These are phyloP conservation scores for Aspergillus glaucus DNA, from an alignment of 2,329 filamentous ascomycete species.

Conservation along the genomic window DNA sequence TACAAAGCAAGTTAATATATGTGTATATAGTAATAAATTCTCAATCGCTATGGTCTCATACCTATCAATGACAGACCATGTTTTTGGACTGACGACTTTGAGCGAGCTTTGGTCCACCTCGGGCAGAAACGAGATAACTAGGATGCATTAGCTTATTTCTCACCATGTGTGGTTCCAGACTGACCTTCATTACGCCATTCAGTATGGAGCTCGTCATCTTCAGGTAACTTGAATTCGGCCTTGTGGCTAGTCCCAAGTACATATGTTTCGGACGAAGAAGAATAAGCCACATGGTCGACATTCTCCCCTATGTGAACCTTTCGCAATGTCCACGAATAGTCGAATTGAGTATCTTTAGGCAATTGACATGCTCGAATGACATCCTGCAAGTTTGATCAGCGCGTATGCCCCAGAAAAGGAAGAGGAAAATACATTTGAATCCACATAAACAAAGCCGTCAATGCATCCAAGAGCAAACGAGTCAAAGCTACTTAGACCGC, in stretches of 20 bases:
- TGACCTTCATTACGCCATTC: constrained; percentile 71
- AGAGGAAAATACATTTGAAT: constrained; percentile 45
- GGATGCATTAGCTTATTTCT: constrained; percentile 5
- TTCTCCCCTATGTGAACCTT: constrained; percentile 67
- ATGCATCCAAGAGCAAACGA: constrained; percentile 61
- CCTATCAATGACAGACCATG: constrained; percentile 72
- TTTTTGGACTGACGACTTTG: constrained; percentile 70
- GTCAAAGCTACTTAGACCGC: constrained; percentile 69
- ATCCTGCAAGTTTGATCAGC: constrained; percentile 41
- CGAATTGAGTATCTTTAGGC: constrained; percentile 61
- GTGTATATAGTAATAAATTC: neutral
- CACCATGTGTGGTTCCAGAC: neutral
- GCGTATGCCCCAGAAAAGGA: neutral
- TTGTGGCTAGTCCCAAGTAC: constrained; percentile 63
- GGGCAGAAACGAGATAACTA: constrained; percentile 55
- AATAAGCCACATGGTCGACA: constrained; percentile 68
- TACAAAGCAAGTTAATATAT: constrained; percentile 10
- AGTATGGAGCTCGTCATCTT: constrained; percentile 75
- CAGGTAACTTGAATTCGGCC: constrained; percentile 74
- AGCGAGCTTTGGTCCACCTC: constrained; percentile 64
- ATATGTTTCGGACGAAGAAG: constrained; percentile 67
- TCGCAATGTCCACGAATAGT: constrained; percentile 68
- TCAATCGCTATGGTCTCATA: constrained; percentile 17
- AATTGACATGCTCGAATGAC: constrained; percentile 68
- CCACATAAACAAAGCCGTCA: constrained; percentile 75